Base-by-base conservation (phyloP, 805 yeast species). In the Starmerella sp. region DNA sequence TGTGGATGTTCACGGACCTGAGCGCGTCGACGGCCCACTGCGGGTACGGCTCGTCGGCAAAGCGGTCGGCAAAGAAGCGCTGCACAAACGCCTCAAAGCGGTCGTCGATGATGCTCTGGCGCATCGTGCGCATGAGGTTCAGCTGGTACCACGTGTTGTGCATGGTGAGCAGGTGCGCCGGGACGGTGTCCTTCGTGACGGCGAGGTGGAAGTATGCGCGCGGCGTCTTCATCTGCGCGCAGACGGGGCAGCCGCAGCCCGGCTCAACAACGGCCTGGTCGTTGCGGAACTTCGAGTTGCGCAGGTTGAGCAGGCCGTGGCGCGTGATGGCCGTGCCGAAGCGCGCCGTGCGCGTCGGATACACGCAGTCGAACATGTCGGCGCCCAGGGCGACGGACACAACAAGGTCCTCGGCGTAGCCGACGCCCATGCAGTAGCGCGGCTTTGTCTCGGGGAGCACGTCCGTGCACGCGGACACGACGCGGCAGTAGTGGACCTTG, bases 371-470 rank as follows among this genome's bases (percentile, higher is more conserved):
- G 60, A 73, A 73, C 66, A 73, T 62, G 57, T 73, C 77, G 2
- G 76, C 77, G 0, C 77, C 77, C 41, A 73, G 65, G 2, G 77
- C 77, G 6, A 73, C 77, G 1, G 73, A 68, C 7, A 73, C 77
- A 5, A 73, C 73, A 57, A 73, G 62, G 56, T 73, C 77, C 56
- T 73, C 77, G 7, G 77, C 77, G 53, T 74, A 74, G 15, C 77
- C 77, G 5, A 73, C 75, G 14, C 77, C 77, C 77, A 73, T 73
- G 60, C 75, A 72, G 57, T 73, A 73, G 17, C 75, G 65, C 0
- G 77, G 77, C 60, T 73, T 73, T 54, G 65, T 55, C 39, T 67
- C 65, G 10, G 77, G 77, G 7, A 73, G 64, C 13, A 70, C 57
- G 38, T 69, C 73, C 0, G 77, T 74, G 56, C 77, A 74, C 2